Conservation (phyloP, 2,329 filamentous ascomycete species). For the Aspergillus sp. region DNA sequence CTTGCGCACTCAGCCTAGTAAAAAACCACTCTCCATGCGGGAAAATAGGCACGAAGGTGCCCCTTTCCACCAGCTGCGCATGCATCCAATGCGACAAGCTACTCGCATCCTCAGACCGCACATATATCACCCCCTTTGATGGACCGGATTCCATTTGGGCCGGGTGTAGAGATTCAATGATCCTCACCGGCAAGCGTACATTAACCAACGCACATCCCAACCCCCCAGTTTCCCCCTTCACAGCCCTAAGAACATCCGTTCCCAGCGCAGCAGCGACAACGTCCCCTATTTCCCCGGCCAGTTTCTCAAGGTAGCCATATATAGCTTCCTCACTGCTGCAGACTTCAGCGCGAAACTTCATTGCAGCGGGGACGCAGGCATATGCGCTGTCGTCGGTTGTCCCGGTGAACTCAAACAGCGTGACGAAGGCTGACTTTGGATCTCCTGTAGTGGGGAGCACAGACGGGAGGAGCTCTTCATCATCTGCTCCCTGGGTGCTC, state of each 20-base stretch:
- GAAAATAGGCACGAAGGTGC: conserved; percentile 70
- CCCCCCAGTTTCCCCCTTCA: conserved; percentile 56
- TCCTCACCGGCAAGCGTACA: conserved; percentile 66
- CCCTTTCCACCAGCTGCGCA: conserved; percentile 54
- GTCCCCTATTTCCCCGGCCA: conserved; percentile 65
- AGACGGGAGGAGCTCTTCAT: conserved; percentile 34
- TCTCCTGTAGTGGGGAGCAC: conserved; percentile 40
- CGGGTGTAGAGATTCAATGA: conserved; percentile 12
- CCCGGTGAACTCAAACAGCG: conserved; percentile 73
- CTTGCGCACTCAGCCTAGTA: conserved; percentile 74
- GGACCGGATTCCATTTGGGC: not conserved
- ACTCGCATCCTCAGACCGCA: conserved; percentile 42
- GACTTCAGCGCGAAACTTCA: conserved; percentile 67
- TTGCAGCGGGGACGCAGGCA: conserved; percentile 68
- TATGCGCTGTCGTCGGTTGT: conserved; percentile 73
- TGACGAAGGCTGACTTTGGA: conserved; percentile 61
- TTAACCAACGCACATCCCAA: conserved; percentile 75
- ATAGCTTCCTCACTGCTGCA: conserved; percentile 75
- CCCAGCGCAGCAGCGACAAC: conserved; percentile 62
- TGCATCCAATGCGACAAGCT: conserved; percentile 60
- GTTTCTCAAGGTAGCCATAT: conserved; percentile 58
- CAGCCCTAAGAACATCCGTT: conserved; percentile 62
- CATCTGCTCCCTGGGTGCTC: conserved; percentile 10
- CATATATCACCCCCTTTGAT: conserved; percentile 11
- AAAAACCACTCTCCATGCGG: conserved; percentile 64